A percentile compares a stretch with the other conserved stretches of the same genome.
These are phyloP conservation scores for Acacia confusa DNA, from an alignment of 306 rosid genomes.

Conservation along the genomic window DNA sequence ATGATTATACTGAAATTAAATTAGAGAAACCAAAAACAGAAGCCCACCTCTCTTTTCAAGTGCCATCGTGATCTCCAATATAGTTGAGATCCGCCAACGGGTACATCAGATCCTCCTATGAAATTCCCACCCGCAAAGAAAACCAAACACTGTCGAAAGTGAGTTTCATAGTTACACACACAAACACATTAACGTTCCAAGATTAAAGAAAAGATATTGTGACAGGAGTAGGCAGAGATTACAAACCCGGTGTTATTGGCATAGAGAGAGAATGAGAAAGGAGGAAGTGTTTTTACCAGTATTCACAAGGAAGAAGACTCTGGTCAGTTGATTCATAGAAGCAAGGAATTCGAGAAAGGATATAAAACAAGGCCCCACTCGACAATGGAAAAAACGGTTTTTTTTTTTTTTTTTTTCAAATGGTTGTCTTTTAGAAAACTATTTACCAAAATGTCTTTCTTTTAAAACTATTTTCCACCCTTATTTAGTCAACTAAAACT, in stretches of 20 bases:
- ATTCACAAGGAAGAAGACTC: slow-evolving; percentile 6
- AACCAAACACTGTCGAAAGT: slow-evolving; percentile 17
- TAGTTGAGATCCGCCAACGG: slow-evolving; percentile 75
- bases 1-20: not conserved
- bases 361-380: slow-evolving; percentile 25
- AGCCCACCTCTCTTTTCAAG: slow-evolving; percentile 73
- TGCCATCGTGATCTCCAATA: slow-evolving; percentile 81
- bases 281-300: slow-evolving; percentile 24
- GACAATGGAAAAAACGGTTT: not conserved
- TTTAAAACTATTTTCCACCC: too few species aligned
- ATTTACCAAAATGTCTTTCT: too few species aligned
- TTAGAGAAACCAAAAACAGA: not conserved
- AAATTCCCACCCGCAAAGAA: slow-evolving; percentile 40
- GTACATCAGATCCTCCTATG: slow-evolving; percentile 81
- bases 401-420: too few species aligned
- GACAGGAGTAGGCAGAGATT: not conserved
- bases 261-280: not conserved
- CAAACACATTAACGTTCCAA: slow-evolving; percentile 21
- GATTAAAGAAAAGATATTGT: slow-evolving; percentile 22
- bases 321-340: slow-evolving; percentile 12
- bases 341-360: slow-evolving; percentile 9
- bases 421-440: too few species aligned
- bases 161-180: not conserved
- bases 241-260: slow-evolving; percentile 32
- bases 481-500: too few species aligned